A percentile compares a stretch with the other conserved stretches of the same genome.
These are phyloP conservation scores for Ceratobasidium sp. DNA, from an alignment of 1,284 basidiomycete genomes.

Conservation along the genomic window DNA sequence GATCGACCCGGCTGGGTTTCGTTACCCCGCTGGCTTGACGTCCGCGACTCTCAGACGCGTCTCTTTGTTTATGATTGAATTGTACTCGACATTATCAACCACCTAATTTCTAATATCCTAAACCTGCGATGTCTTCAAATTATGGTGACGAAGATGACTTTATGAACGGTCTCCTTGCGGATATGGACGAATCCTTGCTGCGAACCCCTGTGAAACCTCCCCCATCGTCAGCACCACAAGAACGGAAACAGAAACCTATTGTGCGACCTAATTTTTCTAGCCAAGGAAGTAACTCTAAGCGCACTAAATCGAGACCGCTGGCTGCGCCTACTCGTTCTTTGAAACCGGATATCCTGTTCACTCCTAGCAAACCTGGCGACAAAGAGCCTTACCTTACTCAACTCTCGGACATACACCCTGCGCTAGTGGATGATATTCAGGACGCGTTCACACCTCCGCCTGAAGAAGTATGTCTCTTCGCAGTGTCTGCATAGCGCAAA, in stretches of 20 bases:
- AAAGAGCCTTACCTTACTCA: background rate
- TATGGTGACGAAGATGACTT: constrained; percentile 54
- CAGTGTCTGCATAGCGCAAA: background rate
- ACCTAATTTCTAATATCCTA: background rate
- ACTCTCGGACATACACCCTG: background rate
- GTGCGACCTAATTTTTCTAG: constrained; percentile 12
- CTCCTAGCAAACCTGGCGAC: background rate
- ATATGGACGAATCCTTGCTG: constrained; percentile 55
- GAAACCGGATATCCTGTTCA: background rate
- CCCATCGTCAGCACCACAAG: constrained; percentile 16
- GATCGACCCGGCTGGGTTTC: background rate
- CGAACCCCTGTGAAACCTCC: constrained; percentile 46
- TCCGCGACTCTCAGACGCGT: background rate
- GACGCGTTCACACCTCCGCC: constrained; percentile 7
- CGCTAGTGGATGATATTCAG: constrained; percentile 26
- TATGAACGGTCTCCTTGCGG: constrained; percentile 55
- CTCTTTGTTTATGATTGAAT: background rate
- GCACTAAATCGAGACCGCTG: constrained; percentile 33
- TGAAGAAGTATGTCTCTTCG: constrained; percentile 10
- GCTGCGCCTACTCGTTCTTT: constrained; percentile 35
- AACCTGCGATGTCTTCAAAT: constrained; percentile 28
- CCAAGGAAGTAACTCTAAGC: constrained; percentile 22
- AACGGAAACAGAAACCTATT: constrained; percentile 12
- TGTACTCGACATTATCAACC: background rate
- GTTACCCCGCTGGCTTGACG: background rate